A percentile compares a stretch with the other conserved stretches of the same genome.
Evolutionary conservation across 768 basidiomycete genomes (phyloP).

Genomic region (Heimioporus sp.): DNA sequence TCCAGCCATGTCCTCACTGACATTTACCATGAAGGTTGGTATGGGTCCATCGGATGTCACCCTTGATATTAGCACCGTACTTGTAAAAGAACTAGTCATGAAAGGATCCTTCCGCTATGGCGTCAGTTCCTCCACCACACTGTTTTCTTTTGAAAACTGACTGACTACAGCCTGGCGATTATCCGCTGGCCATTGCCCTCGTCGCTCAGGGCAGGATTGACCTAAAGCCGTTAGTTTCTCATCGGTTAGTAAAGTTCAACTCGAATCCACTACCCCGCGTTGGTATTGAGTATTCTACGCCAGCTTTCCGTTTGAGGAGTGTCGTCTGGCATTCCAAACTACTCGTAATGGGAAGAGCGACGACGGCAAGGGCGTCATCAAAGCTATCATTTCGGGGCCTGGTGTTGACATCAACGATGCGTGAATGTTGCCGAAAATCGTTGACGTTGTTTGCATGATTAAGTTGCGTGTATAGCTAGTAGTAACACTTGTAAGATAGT

Average conservation of each 20-base stretch:
- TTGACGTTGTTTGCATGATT: too few species aligned
- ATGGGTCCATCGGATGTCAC: conserved; percentile 79
- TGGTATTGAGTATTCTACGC: background rate
- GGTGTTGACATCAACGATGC: conserved; percentile 47
- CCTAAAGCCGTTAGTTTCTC: conserved; percentile 86
- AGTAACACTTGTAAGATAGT: too few species aligned
- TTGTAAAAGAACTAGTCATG: conserved; percentile 76
- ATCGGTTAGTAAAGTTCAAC: conserved; percentile 50
- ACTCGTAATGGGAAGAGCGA: conserved; percentile 77
- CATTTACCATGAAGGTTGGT: conserved; percentile 56
- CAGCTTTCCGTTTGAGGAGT: conserved; percentile 76
- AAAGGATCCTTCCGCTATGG: conserved; percentile 94
- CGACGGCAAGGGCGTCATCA: conserved; percentile 88
- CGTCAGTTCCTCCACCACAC: conserved; percentile 36
- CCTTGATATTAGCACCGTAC: conserved; percentile 67
- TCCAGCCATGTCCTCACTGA: background rate
- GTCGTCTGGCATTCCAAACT: conserved; percentile 76
- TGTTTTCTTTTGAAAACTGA: background rate
- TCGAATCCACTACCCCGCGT: background rate
- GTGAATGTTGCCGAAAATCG: conserved; percentile 16
- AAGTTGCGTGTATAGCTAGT: too few species aligned
- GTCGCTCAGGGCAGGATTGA: conserved; percentile 81
- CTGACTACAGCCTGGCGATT: conserved; percentile 67
- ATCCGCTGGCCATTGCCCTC: conserved; percentile 80
- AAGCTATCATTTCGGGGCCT: conserved; percentile 85